Conservation (phyloP, 768 basidiomycete genomes). For the Paxillus ammoniavirescens region DNA sequence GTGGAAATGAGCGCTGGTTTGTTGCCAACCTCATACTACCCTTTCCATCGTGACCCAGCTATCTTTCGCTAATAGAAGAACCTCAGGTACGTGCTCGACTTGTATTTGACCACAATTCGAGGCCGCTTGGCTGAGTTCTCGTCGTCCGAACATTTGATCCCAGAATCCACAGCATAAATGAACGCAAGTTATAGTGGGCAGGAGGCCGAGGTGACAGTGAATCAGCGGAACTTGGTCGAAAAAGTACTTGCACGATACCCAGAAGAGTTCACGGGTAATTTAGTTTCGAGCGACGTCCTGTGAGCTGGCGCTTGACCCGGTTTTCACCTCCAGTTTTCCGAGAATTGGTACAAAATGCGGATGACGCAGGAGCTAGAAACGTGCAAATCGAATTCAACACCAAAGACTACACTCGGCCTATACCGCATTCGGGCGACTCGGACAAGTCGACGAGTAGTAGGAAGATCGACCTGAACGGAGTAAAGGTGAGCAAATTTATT, state of each 20-base stretch:
- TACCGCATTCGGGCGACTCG: too few species aligned
- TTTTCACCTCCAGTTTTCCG: slow-evolving; percentile 35
- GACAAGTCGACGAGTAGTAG: background rate
- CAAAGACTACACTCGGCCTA: background rate
- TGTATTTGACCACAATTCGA: background rate
- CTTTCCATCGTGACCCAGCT: background rate
- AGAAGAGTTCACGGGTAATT: slow-evolving; percentile 13
- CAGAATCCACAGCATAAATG: background rate
- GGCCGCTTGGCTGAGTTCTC: too few species aligned
- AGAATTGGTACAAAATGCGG: slow-evolving; percentile 54
- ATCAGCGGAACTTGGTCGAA: slow-evolving; percentile 13
- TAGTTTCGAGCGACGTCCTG: background rate
- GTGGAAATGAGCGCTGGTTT: too few species aligned
- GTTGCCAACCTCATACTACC: too few species aligned
- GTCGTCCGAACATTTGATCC: background rate
- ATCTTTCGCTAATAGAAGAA: background rate
- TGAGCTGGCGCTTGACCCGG: background rate
- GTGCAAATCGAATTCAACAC: slow-evolving; percentile 40
- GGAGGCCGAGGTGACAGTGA: slow-evolving; percentile 8
- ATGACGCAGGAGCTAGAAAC: slow-evolving; percentile 39
- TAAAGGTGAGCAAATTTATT: background rate
- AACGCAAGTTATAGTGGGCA: background rate
- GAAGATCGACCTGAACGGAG: background rate
- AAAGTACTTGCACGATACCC: slow-evolving; percentile 18
- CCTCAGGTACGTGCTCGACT: background rate